These are phyloP conservation scores for Mycena kentingensis DNA, from an alignment of 768 basidiomycete species.

Conservation along the genomic window DNA sequence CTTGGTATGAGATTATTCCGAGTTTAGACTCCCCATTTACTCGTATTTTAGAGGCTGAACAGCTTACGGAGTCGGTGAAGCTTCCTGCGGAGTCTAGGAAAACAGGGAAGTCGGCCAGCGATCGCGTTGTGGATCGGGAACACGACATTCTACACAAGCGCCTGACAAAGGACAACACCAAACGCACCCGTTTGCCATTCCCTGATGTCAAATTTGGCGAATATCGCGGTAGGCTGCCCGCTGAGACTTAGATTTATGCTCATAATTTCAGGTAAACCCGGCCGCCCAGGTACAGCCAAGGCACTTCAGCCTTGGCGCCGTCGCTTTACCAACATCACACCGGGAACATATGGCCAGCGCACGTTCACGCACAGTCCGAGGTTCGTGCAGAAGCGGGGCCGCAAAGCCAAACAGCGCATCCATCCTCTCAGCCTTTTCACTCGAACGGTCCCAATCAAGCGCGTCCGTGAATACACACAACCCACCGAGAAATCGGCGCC, in stretches of 20 bases:
- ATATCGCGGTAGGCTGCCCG: background rate
- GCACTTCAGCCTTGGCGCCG: background rate
- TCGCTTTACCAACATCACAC: background rate
- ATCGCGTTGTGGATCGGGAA: background rate
- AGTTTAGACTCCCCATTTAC: background rate
- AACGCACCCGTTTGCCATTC: too few relatives aligned
- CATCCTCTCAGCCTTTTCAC: background rate
- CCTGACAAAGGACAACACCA: background rate
- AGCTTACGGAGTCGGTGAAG: background rate
- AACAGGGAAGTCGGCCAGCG: background rate
- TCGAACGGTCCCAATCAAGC: too few relatives aligned
- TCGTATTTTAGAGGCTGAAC: background rate
- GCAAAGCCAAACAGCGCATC: background rate
- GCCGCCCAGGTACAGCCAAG: background rate
- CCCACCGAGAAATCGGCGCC: too few relatives aligned
- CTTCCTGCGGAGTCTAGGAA: background rate
- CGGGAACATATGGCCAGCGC: background rate
- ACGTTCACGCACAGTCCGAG: background rate
- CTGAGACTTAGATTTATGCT: background rate
- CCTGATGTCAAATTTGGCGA: background rate
- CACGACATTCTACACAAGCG: background rate
- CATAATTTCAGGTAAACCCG: background rate
- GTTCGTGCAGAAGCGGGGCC: background rate
- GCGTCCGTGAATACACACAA: too few relatives aligned
- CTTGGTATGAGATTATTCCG: background rate